Evolutionary conservation across 352 stramenopile genomes (phyloP), one percentile per base, ranked within the genome.

Genomic region (Phytopythium sindhum): DNA sequence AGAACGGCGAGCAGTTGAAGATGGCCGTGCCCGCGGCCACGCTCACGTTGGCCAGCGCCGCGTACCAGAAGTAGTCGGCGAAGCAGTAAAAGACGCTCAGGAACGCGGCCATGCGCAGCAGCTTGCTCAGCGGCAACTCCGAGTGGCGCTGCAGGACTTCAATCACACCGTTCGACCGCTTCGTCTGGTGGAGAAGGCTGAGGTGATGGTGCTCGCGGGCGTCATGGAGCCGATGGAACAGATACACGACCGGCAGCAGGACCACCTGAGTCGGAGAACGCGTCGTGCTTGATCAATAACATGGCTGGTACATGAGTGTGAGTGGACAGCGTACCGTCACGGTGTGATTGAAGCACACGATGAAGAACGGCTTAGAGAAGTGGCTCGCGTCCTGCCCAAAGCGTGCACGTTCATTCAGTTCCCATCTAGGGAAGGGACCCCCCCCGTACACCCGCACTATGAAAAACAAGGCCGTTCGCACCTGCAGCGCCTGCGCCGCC

Each of bases 301-400:
- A 8, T 44, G 28, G 19, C 50, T 57, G 24, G 5, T 41, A 21
- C 15, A 1, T 45, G 26, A 10, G 24, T 3, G n/a, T 1, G 12
- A 19, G 29, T 7, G 1, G 31, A 21, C 8, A 28, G 24, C 60
- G n/a, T 55, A 71, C 70, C 23, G 74, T 81, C 24, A 66, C 66
- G 1, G 70, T 77, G 64, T 84, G 77, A 51, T 84, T 84, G 62
- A 83, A 86, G 48, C 77, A 82, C 24, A 86, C 74, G 45, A 86
- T 78, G 72, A 86, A 83, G 58, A 81, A 83, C 4, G 77, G 77
- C 67, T 75, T 75, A 55, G 64, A 68, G 44, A 75, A 75, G 53
- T 57, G 67, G 44, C 31, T 58, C 15, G 52, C 52, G 6, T 58
- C 52, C 52, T 58, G 31, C 5, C 31, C 31, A 3, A 35, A 35